Conservation (phyloP, 2,329 filamentous ascomycete genomes). For the Epichloe bromicola region DNA sequence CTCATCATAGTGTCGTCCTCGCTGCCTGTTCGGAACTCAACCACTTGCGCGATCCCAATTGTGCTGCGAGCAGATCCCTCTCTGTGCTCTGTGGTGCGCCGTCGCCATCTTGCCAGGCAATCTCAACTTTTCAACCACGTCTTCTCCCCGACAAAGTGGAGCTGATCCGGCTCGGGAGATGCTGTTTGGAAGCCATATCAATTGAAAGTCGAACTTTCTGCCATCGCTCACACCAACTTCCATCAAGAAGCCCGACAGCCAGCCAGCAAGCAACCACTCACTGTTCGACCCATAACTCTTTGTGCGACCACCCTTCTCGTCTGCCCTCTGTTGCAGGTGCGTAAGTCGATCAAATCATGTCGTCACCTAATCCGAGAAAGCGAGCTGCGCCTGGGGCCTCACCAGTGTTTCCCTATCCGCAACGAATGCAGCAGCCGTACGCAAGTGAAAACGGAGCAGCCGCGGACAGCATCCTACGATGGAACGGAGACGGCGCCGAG, state of each 20-base stretch:
- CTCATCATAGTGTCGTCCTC: conserved; percentile 1
- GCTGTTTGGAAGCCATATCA: background rate
- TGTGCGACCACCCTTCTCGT: background rate
- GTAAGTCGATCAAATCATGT: conserved; percentile 22
- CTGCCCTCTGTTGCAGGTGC: background rate
- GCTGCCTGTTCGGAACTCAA: background rate
- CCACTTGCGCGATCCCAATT: background rate
- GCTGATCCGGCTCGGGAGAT: background rate
- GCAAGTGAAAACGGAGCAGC: conserved; percentile 31
- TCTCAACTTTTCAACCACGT: background rate
- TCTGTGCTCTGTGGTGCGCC: background rate
- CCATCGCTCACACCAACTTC: background rate
- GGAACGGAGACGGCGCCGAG: conserved; percentile 28
- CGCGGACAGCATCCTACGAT: conserved; percentile 33
- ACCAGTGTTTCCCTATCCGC: conserved; percentile 43
- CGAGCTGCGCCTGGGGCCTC: conserved; percentile 59
- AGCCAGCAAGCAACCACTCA: background rate
- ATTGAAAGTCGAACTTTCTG: background rate
- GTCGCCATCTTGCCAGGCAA: background rate
- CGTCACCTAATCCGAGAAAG: conserved; percentile 48
- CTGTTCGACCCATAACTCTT: background rate
- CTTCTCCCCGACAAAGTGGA: background rate
- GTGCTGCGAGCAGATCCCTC: background rate
- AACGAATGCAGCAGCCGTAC: conserved; percentile 36
- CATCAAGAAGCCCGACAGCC: background rate